These are phyloP conservation scores for Lasiosphaeria miniovina DNA, from an alignment of 495 filamentous ascomycete genomes.

Conservation along the genomic window DNA sequence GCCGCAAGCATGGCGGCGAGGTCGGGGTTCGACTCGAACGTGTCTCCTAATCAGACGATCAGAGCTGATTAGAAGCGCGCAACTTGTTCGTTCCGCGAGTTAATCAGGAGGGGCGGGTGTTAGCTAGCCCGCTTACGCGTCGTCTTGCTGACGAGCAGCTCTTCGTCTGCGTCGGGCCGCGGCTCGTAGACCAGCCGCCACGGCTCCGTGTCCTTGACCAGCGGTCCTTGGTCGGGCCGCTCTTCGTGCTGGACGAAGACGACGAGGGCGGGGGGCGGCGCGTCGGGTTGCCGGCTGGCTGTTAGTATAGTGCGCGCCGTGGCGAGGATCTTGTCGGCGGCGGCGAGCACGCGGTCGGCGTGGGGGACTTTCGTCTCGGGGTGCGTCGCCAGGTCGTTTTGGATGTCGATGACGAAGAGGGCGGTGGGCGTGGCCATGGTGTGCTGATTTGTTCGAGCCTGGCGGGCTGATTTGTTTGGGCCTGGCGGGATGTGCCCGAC, in stretches of 20 bases:
- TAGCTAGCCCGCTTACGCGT: constrained; percentile 16
- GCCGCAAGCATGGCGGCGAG: constrained; percentile 19
- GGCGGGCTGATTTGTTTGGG: no score
- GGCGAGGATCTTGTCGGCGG: constrained; percentile 14
- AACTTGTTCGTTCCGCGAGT: neutral
- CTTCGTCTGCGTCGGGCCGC: constrained; percentile 1
- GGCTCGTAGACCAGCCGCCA: constrained; percentile 36
- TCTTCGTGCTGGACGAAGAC: constrained; percentile 36
- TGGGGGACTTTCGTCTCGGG: constrained; percentile 24
- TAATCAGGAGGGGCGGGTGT: neutral
- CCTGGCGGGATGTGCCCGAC: no score
- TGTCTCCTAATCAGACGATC: constrained; percentile 22
- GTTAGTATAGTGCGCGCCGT: constrained; percentile 8
- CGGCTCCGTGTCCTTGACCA: constrained; percentile 23
- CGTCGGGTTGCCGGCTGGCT: neutral
- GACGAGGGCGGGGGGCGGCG: constrained; percentile 9
- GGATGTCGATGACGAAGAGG: constrained; percentile 37
- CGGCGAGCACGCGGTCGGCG: constrained; percentile 18
- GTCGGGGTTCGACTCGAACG: constrained; percentile 33
- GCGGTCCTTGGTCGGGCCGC: constrained; percentile 17
- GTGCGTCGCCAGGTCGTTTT: constrained; percentile 26
- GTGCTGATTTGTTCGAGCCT: no score
- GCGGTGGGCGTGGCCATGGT: constrained; percentile 4
- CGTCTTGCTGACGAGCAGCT: constrained; percentile 25
- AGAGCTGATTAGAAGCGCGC: no score